Percentiles rank a stretch among this genome's conserved stretches.
These are phyloP conservation scores for Colletotrichum sp. DNA, from an alignment of 2,329 filamentous ascomycete species.

Conservation along the genomic window DNA sequence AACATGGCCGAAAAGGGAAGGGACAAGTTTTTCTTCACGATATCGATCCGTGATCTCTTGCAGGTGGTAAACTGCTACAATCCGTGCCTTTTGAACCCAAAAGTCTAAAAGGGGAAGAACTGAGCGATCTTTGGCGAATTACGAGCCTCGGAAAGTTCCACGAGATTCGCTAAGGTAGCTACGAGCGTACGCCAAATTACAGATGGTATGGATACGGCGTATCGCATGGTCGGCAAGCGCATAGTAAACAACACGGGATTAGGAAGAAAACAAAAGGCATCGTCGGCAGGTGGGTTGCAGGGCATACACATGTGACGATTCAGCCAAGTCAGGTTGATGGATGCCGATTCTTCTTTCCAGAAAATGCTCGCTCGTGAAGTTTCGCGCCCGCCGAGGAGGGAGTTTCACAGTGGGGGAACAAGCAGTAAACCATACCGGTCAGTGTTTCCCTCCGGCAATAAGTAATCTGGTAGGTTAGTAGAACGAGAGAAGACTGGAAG, in stretches of 20 bases:
- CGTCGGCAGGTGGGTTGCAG: not conserved
- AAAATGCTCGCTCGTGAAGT: accelerated
- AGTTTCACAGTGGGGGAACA: accelerated
- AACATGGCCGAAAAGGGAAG: not conserved
- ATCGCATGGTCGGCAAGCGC: too few species aligned
- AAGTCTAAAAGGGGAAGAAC: accelerated
- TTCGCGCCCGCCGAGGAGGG: accelerated
- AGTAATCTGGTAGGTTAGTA: accelerated
- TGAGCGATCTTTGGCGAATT: not conserved
- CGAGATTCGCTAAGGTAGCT: not conserved
- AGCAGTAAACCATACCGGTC: too few species aligned
- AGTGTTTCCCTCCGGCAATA: accelerated
- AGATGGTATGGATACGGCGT: not conserved
- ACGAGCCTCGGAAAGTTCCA: not conserved
- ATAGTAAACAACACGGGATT: too few species aligned
- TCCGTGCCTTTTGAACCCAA: accelerated
- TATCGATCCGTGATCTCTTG: not conserved
- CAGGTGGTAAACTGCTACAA: not conserved
- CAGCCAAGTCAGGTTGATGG: accelerated
- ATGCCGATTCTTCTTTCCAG: not conserved
- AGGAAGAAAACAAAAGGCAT: too few species aligned
- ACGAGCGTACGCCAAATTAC: accelerated
- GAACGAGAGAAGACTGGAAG: not conserved
- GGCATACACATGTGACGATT: accelerated
- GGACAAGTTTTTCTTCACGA: not conserved